Conservation (phyloP, 495 filamentous ascomycete species). For the Thermochaetoides thermophila region DNA sequence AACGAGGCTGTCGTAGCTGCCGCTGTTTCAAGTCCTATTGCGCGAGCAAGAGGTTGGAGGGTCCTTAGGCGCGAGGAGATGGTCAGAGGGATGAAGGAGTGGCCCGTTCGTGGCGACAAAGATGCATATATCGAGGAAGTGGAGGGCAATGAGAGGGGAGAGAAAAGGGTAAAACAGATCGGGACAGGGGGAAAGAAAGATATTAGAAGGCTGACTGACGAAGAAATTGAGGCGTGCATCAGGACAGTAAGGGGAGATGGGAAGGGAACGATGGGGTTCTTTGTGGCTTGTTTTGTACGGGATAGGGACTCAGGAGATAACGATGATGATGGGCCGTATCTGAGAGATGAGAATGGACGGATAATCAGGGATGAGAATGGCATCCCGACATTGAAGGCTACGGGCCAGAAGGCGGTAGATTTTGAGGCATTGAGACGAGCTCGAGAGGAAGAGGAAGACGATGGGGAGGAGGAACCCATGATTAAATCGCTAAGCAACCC, state of each 20-base stretch:
- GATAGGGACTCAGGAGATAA: conserved; percentile 12
- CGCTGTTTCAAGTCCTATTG: conserved; percentile 50
- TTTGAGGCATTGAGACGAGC: conserved; percentile 10
- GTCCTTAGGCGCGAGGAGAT: conserved; percentile 57
- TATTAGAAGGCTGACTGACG: too few relatives aligned
- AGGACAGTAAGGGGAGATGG: conserved; percentile 66
- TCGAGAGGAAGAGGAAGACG: conserved; percentile 14
- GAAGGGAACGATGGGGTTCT: conserved; percentile 45
- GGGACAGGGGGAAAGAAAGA: conserved; percentile 25
- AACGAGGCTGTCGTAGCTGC: conserved; percentile 73
- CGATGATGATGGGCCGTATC: conserved; percentile 18
- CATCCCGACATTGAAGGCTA: conserved; percentile 26
- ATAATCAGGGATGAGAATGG: conserved; percentile 24
- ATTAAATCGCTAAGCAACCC: too few relatives aligned
- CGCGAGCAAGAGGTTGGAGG: conserved; percentile 56
- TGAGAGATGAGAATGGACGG: conserved; percentile 23
- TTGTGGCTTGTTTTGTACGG: conserved; percentile 32
- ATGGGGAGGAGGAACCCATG: too few relatives aligned
- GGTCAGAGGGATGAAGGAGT: conserved; percentile 51
- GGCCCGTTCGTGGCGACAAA: conserved; percentile 56
- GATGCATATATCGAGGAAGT: conserved; percentile 41
- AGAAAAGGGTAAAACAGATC: conserved; percentile 47
- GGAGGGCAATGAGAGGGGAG: conserved; percentile 23
- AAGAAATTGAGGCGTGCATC: conserved; percentile 56
- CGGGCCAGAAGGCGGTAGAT: conserved; percentile 9